A percentile compares a stretch with the other conserved stretches of the same genome.
phyloP scores from a whole-genome alignment of 2,329 filamentous ascomycete genomes.

The Plectosphaerella plurivora region DNA sequence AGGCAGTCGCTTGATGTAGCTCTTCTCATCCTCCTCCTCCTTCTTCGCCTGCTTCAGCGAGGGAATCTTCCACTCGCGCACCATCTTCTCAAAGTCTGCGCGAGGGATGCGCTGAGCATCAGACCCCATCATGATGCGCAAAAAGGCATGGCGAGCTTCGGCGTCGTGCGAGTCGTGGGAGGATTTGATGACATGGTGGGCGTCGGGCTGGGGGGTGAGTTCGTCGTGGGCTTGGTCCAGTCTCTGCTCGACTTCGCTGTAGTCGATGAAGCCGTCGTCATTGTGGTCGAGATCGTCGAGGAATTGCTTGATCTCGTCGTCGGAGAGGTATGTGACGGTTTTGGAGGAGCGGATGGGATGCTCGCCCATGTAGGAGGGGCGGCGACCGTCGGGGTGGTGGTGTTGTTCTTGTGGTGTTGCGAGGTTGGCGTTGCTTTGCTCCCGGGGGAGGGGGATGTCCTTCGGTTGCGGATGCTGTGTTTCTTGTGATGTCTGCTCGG shows the following conservation, averaged over 20 bases:
- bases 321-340: constrained; percentile 29
- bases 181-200: constrained; percentile 39
- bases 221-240: constrained; percentile 48
- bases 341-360: constrained; percentile 16
- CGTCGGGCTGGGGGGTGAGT: constrained; percentile 39
- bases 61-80: constrained; percentile 42
- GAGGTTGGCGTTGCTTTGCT: not conserved
- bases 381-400: not conserved
- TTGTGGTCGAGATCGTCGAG: constrained; percentile 48
- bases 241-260: constrained; percentile 46
- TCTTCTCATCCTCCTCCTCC: constrained; percentile 39
- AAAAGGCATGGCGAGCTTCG: constrained; percentile 43
- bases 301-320: constrained; percentile 47
- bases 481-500: not conserved
- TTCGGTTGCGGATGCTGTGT: not conserved
- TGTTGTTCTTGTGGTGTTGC: not conserved
- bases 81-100: constrained; percentile 38
- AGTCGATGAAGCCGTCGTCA: constrained; percentile 46
- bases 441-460: not conserved
- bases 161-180: constrained; percentile 18
- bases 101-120: constrained; percentile 36
- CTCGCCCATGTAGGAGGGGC: constrained; percentile 12
- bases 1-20: constrained; percentile 39
- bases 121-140: constrained; percentile 43
- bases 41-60: constrained; percentile 41